phyloP scores from a whole-genome alignment of 2,329 filamentous ascomycete species.

The Thermothelomyces thermophilus region DNA sequence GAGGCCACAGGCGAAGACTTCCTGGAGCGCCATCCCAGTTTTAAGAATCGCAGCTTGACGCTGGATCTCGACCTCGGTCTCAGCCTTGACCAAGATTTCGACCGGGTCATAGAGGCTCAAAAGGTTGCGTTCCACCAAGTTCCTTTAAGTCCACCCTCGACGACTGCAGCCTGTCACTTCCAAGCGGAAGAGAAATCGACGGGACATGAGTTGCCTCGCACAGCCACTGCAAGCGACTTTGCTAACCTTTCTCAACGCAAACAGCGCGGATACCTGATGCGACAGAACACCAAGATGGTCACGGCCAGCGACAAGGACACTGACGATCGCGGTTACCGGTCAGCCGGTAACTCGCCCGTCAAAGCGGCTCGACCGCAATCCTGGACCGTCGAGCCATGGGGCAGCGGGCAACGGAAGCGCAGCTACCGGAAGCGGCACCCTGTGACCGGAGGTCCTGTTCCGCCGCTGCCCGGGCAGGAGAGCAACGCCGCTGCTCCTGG shows the following conservation, averaged over 20 bases:
- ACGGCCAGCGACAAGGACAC: constrained; percentile 75
- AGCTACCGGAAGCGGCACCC: constrained; percentile 54
- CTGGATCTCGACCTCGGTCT: constrained; percentile 76
- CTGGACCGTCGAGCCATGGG: constrained; percentile 97
- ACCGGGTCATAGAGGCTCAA: constrained; percentile 90
- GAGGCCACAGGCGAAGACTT: constrained; percentile 36
- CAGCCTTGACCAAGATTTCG: constrained; percentile 86
- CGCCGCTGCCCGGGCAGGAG: constrained; percentile 80
- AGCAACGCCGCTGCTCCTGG: constrained; percentile 66
- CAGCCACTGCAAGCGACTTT: constrained; percentile 19
- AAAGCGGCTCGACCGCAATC: constrained; percentile 80
- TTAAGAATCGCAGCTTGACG: constrained; percentile 77
- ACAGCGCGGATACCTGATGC: constrained; percentile 98
- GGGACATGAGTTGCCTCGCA: constrained; percentile 15
- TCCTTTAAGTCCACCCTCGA: constrained; percentile 18
- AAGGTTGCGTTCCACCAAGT: constrained; percentile 65
- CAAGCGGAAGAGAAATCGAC: constrained; percentile 42
- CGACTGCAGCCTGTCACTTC: constrained; percentile 24
- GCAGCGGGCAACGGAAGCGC: constrained; percentile 64
- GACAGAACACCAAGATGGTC: constrained; percentile 95
- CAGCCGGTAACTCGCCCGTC: constrained; percentile 60
- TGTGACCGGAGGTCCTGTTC: constrained; percentile 58
- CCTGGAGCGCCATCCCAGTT: constrained; percentile 60
- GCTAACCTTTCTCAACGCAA: constrained; percentile 56
- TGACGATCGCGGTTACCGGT: constrained; percentile 47